Evolutionary conservation across 306 rosid genomes (phyloP).

Genomic region (Prinsepia uniflora): DNA sequence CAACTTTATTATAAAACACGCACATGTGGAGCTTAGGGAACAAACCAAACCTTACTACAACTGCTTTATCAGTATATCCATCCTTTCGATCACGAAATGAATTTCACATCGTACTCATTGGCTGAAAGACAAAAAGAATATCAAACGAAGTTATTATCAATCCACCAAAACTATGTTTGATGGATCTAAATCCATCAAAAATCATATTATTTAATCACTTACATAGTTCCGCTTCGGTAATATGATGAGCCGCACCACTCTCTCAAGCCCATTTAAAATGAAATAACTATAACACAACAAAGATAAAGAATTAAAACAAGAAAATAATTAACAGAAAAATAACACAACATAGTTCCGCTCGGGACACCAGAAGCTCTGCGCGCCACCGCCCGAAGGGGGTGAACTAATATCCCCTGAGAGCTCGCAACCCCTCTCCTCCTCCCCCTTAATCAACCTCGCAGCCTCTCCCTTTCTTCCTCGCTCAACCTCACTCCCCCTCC

Average conservation of each 20-base stretch:
- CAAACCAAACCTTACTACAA: constrained; percentile 68
- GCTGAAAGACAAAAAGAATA: constrained; percentile 42
- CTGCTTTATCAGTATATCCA: constrained; percentile 92
- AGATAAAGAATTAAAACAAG: background rate
- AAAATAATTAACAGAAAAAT: constrained; percentile 11
- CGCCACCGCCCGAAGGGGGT: too few species aligned
- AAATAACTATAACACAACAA: too few species aligned
- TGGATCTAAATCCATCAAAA: background rate
- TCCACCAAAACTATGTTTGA: background rate
- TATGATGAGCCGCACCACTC: constrained; percentile 79
- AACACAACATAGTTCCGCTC: too few species aligned
- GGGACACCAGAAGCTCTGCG: too few species aligned
- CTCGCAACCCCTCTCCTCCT: too few species aligned
- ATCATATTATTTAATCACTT: constrained; percentile 27
- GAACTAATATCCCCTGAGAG: too few species aligned
- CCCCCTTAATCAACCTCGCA: too few species aligned
- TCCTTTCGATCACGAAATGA: constrained; percentile 80
- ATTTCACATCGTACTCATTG: constrained; percentile 72
- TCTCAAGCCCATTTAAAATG: constrained; percentile 83
- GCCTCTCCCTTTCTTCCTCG: too few species aligned
- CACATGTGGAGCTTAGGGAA: constrained; percentile 19
- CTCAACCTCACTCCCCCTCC: too few species aligned
- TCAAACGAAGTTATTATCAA: background rate
- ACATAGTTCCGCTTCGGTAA: constrained; percentile 85
- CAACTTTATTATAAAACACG: too few species aligned